Percentiles rank a stretch among this genome's conserved stretches.
These are phyloP conservation scores for Starmerella sirachaensis DNA, from an alignment of 805 yeast genomes.

Conservation along the genomic window DNA sequence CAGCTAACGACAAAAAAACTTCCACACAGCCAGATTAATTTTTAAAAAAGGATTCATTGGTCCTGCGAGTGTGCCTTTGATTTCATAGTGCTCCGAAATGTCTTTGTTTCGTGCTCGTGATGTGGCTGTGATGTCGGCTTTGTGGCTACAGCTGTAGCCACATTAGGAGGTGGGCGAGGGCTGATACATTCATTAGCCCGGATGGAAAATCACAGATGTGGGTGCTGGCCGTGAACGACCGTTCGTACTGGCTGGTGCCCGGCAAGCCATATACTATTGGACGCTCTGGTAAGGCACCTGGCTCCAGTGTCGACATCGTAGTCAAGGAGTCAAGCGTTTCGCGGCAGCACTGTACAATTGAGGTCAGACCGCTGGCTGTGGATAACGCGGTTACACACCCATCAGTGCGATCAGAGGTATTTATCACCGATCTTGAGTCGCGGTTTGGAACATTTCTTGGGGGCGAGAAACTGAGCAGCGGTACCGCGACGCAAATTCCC, in stretches of 20 bases:
- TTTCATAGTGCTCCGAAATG: too few species aligned
- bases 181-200: too few species aligned
- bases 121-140: too few species aligned
- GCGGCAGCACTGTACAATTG: slow-evolving; percentile 21
- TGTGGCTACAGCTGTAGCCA: too few species aligned
- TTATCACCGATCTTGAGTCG: slow-evolving; percentile 22
- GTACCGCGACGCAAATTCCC: not conserved
- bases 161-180: too few species aligned
- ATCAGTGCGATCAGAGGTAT: slow-evolving; percentile 14
- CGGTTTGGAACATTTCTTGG: slow-evolving; percentile 23
- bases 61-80: too few species aligned
- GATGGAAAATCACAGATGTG: slow-evolving; percentile 15
- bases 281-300: slow-evolving; percentile 11
- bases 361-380: slow-evolving; percentile 10
- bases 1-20: too few species aligned
- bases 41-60: too few species aligned
- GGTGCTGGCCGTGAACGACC: slow-evolving; percentile 13
- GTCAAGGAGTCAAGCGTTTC: slow-evolving; percentile 23
- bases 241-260: slow-evolving; percentile 24
- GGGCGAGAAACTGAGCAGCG: slow-evolving; percentile 1
- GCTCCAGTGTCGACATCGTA: slow-evolving; percentile 9
- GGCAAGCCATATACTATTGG: slow-evolving; percentile 22
- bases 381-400: slow-evolving; percentile 16
- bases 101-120: too few species aligned
- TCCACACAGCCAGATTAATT: too few species aligned